Conservation (phyloP, 768 basidiomycete genomes). For the Neoboletus brunneissimus region DNA sequence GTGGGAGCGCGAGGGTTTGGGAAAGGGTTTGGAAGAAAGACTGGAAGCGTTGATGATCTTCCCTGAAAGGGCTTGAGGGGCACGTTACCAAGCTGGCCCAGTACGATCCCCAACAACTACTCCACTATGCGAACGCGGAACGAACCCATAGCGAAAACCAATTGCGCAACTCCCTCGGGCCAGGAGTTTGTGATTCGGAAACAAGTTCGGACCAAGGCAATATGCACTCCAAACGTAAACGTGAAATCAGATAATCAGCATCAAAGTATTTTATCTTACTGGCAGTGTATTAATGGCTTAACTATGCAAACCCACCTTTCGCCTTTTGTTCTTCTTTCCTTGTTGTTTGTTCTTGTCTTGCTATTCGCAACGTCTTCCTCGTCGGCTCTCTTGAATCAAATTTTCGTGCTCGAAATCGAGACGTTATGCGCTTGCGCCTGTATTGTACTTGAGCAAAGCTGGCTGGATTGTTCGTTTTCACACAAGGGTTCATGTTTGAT, state of each 20-base stretch:
- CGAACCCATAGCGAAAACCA: background rate
- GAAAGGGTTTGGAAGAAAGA: slow-evolving; percentile 78
- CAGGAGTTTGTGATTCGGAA: background rate
- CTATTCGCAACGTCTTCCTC: background rate
- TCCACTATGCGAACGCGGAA: background rate
- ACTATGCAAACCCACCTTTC: slow-evolving; percentile 19
- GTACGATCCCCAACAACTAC: background rate
- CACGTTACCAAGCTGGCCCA: background rate
- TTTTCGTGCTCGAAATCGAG: slow-evolving; percentile 8
- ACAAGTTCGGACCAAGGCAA: background rate
- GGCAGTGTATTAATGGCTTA: slow-evolving; percentile 26
- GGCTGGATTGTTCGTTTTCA: background rate
- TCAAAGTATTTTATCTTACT: slow-evolving; percentile 25
- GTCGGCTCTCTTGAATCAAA: background rate
- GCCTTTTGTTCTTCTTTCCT: background rate
- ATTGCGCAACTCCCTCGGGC: background rate
- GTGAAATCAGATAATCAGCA: slow-evolving; percentile 18
- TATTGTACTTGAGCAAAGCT: background rate
- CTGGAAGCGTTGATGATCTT: slow-evolving; percentile 55
- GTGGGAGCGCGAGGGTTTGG: slow-evolving; percentile 85
- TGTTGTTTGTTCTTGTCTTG: background rate
- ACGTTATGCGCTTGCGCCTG: background rate
- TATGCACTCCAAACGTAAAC: slow-evolving; percentile 5
- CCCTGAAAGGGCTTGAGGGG: slow-evolving; percentile 24
- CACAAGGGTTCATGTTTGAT: background rate